phyloP scores from a whole-genome alignment of 305 asterid species.

The Galium porrigens region DNA sequence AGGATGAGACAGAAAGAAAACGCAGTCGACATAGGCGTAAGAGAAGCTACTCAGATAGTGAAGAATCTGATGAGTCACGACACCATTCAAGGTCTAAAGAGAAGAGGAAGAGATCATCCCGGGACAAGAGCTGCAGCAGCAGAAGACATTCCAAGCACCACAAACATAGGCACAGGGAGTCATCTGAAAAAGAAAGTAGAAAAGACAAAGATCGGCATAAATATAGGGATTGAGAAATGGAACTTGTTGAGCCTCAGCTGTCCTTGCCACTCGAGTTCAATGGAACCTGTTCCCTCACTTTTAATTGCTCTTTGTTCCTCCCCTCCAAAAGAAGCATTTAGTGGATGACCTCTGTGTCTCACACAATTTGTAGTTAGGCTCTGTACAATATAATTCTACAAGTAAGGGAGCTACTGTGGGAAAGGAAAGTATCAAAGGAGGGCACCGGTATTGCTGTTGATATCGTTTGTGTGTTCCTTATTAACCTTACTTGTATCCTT shows the following conservation, averaged over 20 bases:
- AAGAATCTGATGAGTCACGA: constrained; percentile 30
- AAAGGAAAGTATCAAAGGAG: neutral
- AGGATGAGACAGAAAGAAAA: constrained; percentile 44
- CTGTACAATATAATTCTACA: neutral
- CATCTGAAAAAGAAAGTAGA: constrained; percentile 36
- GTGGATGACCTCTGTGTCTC: neutral
- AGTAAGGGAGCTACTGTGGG: neutral
- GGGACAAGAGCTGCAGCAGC: constrained; percentile 41
- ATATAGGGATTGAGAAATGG: constrained; percentile 24
- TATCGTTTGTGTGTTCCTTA: neutral
- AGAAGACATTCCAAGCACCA: constrained; percentile 58
- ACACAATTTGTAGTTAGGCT: neutral
- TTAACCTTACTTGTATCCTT: neutral
- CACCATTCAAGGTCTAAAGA: constrained; percentile 35
- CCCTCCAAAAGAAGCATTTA: too few species aligned
- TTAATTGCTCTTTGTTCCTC: neutral
- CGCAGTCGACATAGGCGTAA: constrained; percentile 33
- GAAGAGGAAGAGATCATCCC: constrained; percentile 32
- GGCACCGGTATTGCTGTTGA: neutral
- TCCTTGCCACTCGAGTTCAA: neutral
- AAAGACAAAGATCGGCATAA: constrained; percentile 34
- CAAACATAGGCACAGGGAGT: constrained; percentile 47
- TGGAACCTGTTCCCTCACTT: neutral
- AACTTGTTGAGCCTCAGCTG: neutral
- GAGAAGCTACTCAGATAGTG: constrained; percentile 29